These are phyloP conservation scores for Parastagonospora nodorum DNA, from an alignment of 2,329 filamentous ascomycete genomes.

Conservation along the genomic window DNA sequence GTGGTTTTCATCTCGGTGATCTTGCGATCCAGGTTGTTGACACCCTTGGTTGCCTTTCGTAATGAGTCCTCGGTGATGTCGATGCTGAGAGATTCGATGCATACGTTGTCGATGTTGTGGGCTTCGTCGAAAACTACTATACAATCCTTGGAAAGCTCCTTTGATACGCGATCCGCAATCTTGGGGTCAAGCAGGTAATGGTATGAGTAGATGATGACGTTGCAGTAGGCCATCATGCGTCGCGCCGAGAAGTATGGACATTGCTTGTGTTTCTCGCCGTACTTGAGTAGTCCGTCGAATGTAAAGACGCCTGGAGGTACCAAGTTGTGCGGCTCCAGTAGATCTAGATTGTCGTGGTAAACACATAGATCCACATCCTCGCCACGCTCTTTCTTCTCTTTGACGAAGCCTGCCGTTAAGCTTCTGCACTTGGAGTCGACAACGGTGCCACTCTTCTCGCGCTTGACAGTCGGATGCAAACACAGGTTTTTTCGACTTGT, in stretches of 20 bases:
- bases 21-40: conserved; percentile 85
- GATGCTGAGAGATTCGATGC: conserved; percentile 95
- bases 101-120: conserved; percentile 99
- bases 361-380: conserved; percentile 94
- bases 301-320: conserved; percentile 96
- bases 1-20: conserved; percentile 96
- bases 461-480: conserved; percentile 91
- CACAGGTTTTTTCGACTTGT: conserved; percentile 98
- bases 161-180: conserved; percentile 93
- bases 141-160: conserved; percentile 95
- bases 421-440: conserved; percentile 97
- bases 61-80: conserved; percentile 95
- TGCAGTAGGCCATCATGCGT: conserved; percentile 99
- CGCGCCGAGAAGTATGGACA: conserved; percentile 96
- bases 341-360: conserved; percentile 97
- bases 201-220: conserved; percentile 99
- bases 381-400: conserved; percentile 94
- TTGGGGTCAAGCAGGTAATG: conserved; percentile 98
- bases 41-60: conserved; percentile 86
- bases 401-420: conserved; percentile 93
- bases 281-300: conserved; percentile 82
- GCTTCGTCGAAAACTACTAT: conserved; percentile 99
- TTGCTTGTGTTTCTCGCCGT: conserved; percentile 94
- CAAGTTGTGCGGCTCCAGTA: conserved; percentile 91
- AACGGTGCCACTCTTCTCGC: conserved; percentile 91